Evolutionary conservation across 2,329 filamentous ascomycete species (phyloP), one percentile per base, ranked within the genome.

Genomic region (Penicillium sp.): DNA sequence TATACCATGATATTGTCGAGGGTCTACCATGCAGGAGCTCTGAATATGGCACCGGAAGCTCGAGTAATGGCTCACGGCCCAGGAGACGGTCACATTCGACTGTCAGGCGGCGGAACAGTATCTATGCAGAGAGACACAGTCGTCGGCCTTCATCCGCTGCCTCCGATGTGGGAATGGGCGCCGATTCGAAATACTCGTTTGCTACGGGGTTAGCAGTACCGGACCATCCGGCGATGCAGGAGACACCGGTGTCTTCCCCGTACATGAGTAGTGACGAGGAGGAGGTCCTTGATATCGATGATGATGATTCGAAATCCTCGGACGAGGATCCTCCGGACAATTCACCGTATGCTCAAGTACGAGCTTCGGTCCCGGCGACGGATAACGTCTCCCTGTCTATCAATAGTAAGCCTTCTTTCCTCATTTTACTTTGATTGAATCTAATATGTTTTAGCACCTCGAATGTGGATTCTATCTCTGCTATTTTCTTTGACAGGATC

Each of bases 401-500:
- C 64, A 89, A 88, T 69, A 92, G 64, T 66, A 55, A 13, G 62
- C 50, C 9, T 25, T 18, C 10, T 34, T 19, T 22, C 18, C 11
- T 36, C n/a, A 16, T 12, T 25, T 16, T 35, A 3, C 3, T 10
- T 9, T 12, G 3, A 25, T n/a, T 38, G 27, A 47, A 39, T 51
- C 45, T 52, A 40, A 54, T 28, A 5, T 2, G 29, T 31, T 48
- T 22, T 47, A 66, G 69, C 88, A 4, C 88, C 88, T 31, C 87
- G 89, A 46, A 93, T 93, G 88, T 93, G 88, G 89, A 77, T 77
- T 28, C 70, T 93, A 14, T 89, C 88, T n/a, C 78, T 88, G 30
- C 65, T 93, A 9, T 93, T 93, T 68, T 85, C 88, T 8, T 77
- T 93, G 31, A 79, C 90, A 33, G 89, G 89, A 53, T 92, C 88